phyloP scores from a whole-genome alignment of 148 eudicot genomes.

The Cornus florida region DNA sequence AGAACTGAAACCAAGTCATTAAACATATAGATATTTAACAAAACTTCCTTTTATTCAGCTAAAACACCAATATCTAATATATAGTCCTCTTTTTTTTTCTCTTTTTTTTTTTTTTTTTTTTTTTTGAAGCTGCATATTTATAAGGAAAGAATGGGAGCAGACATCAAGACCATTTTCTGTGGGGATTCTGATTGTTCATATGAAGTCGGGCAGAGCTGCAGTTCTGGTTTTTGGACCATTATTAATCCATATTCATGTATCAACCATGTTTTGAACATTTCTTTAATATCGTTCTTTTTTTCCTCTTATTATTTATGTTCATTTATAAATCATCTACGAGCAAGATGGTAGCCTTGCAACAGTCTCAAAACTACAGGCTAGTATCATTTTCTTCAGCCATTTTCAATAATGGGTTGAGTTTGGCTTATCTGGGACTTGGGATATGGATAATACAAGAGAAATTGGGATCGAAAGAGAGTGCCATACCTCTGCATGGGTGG shows the following conservation, averaged over 20 bases:
- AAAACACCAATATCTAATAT: background rate
- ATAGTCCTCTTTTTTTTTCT: no score
- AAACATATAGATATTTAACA: no score
- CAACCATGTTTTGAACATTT: constrained; percentile 25
- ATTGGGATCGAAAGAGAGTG: constrained; percentile 4
- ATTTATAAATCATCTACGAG: constrained; percentile 2
- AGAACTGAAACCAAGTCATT: background rate
- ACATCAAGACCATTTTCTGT: constrained; percentile 20
- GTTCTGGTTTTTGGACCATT: constrained; percentile 2
- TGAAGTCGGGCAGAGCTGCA: background rate
- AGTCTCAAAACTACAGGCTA: background rate
- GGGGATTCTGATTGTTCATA: constrained; percentile 16
- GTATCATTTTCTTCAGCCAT: constrained; percentile 20
- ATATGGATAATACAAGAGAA: constrained; percentile 23
- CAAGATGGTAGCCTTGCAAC: background rate
- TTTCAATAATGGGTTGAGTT: constrained; percentile 26
- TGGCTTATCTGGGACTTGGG: constrained; percentile 24
- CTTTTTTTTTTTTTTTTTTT: no score
- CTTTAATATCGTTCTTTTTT: constrained; percentile 17
- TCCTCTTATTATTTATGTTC: constrained; percentile 6
- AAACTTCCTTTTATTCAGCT: background rate
- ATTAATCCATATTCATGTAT: constrained; percentile 25
- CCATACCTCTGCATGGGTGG: constrained; percentile 36
- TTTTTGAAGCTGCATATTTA: background rate
- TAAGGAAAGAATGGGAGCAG: background rate